phyloP scores from a whole-genome alignment of 345 rosid genomes.

The Brassica juncea region DNA sequence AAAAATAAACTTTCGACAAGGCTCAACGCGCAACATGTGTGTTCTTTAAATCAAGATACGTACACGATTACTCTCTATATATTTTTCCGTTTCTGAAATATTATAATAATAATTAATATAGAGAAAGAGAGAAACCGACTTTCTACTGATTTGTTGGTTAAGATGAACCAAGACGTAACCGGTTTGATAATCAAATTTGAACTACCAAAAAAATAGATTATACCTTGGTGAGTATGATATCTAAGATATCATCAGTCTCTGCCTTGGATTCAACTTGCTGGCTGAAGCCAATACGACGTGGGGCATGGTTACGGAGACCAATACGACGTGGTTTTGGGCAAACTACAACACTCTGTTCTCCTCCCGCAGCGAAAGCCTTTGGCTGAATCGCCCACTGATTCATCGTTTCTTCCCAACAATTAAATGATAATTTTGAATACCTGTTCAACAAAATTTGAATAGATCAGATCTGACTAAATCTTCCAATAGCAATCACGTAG shows the following conservation, averaged over 20 bases:
- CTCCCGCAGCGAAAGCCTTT: slow-evolving; percentile 51
- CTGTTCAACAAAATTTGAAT: slow-evolving; percentile 2
- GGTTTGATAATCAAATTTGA: slow-evolving; percentile 30
- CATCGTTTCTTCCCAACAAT: slow-evolving; percentile 38
- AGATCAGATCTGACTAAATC: background rate
- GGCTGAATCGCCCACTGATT: slow-evolving; percentile 65
- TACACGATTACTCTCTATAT: slow-evolving; percentile 29
- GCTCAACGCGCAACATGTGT: slow-evolving; percentile 27
- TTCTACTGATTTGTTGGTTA: slow-evolving; percentile 8
- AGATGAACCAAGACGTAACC: slow-evolving; percentile 28
- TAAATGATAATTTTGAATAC: background rate
- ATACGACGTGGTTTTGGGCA: slow-evolving; percentile 90
- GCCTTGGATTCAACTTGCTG: slow-evolving; percentile 73
- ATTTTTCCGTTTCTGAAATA: background rate
- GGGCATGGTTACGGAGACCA: slow-evolving; percentile 47
- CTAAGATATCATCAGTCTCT: slow-evolving; percentile 80
- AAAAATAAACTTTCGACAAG: background rate
- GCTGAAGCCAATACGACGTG: slow-evolving; percentile 77
- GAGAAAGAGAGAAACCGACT: slow-evolving; percentile 23
- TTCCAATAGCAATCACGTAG: background rate
- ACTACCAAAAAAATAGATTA: background rate
- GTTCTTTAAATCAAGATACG: slow-evolving; percentile 8
- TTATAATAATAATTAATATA: background rate
- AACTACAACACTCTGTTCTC: slow-evolving; percentile 63
- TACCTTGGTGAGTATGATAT: slow-evolving; percentile 83